Evolutionary conservation across 106 monocot species (phyloP), one percentile per base, ranked within the genome.

Genomic region (Acanthochlamys bracteata): DNA sequence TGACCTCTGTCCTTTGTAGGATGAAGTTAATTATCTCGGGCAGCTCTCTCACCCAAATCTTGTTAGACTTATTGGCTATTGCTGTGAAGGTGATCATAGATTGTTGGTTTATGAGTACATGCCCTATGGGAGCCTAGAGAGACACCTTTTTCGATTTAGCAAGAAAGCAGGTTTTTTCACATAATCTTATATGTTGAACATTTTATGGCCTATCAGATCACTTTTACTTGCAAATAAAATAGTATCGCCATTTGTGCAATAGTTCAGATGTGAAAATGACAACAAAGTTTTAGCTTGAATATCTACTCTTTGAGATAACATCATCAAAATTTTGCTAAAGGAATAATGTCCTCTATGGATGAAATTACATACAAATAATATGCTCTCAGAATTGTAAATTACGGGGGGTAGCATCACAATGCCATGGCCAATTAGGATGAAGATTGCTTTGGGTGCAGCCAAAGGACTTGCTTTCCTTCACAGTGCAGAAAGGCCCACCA

Each of bases 361-460:
- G 33, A 33, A 33, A 33, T 33, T 3, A 33, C 33, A 33, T n/a
- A 33, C 33, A 33, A 33, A 33, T 33, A n/a, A n/a, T 33, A 6
- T 33, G 33, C 33, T 3, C 33, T 33, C 33, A 33, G 6, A 33
- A 33, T 2, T 49, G 15, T 49, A 10, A 14, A 1, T 49, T 10
- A 17, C 49, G 10, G 49, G 49, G 49, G 49, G 49, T 49, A 49
- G 49, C 24, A 39, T 68, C 55, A 61, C 79, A 45, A 61, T 80
- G 70, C 46, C 70, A 66, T 80, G 79, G 79, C 20, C 53, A 45
- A 65, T 65, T 57, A 39, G 79, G 47, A 75, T 80, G 70, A 80
- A 80, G 60, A 74, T 80, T 66, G 79, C 74, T 17, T 57, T 80
- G 70, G 79, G 70, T 66, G 70, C 71, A 55, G 79, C 74, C 41